phyloP scores from a whole-genome alignment of 345 rosid species.

The Mallotus nudiflorus region DNA sequence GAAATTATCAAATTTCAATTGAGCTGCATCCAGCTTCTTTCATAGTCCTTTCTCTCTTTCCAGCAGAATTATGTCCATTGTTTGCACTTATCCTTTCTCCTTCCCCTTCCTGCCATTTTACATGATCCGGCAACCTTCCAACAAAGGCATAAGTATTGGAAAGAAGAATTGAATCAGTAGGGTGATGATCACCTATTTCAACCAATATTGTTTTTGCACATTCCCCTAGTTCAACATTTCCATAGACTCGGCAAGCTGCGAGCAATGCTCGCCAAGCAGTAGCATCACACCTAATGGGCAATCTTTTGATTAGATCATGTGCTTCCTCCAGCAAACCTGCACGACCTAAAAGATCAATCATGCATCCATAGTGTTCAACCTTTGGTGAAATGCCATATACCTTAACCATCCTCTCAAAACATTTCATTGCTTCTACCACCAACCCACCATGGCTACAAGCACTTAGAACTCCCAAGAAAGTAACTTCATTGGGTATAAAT shows the following conservation, averaged over 20 bases:
- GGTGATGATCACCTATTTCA: conserved; percentile 45
- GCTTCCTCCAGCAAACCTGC: conserved; percentile 69
- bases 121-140: conserved; percentile 43
- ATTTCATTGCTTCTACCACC: conserved; percentile 47
- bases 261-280: conserved; percentile 67
- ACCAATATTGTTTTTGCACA: conserved; percentile 37
- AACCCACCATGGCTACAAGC: conserved; percentile 73
- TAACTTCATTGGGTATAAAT: conserved; percentile 51
- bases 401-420: conserved; percentile 55
- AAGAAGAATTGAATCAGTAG: conserved; percentile 55
- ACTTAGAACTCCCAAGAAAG: conserved; percentile 61
- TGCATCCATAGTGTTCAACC: conserved; percentile 67
- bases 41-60: conserved; percentile 15
- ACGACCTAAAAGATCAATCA: conserved; percentile 65
- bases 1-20: conserved; percentile 35
- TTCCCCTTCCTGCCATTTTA: conserved; percentile 20
- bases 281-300: conserved; percentile 50
- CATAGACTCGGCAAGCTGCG: conserved; percentile 64
- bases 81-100: conserved; percentile 12
- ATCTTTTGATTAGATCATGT: conserved; percentile 41
- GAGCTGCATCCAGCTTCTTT: conserved; percentile 58
- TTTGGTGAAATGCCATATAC: conserved; percentile 41
- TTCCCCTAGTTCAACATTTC: conserved; percentile 51
- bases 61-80: not conserved
- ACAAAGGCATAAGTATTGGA: conserved; percentile 50